These are phyloP conservation scores for Rhizophagus clarus DNA, from an alignment of 192 early-diverging fungal genomes.

Conservation along the genomic window DNA sequence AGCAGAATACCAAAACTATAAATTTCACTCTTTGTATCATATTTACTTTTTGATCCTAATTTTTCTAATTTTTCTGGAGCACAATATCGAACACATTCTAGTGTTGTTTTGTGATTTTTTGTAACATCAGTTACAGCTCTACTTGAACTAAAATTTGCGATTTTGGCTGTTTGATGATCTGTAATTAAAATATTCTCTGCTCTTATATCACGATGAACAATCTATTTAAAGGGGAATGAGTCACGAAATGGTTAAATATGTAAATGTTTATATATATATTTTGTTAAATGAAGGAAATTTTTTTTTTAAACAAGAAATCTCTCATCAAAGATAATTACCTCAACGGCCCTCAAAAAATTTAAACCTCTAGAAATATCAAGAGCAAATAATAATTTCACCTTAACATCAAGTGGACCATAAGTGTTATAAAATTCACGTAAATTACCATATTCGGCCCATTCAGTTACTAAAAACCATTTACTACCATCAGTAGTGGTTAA, in stretches of 20 bases:
- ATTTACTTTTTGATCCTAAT: background rate
- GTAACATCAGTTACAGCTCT: background rate
- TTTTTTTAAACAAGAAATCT: too few species aligned
- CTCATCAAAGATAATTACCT: too few species aligned
- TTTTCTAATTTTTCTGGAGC: conserved; percentile 22
- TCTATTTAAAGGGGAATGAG: background rate
- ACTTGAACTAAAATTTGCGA: conserved; percentile 43
- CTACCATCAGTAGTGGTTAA: background rate
- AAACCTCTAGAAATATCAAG: conserved; percentile 41
- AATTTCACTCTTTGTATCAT: conserved; percentile 21
- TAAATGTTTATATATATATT: too few species aligned
- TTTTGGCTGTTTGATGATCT: conserved; percentile 16
- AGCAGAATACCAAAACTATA: conserved; percentile 22
- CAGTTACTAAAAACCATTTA: conserved; percentile 14
- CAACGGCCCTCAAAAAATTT: conserved; percentile 42
- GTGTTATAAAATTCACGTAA: conserved; percentile 36
- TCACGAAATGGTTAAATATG: too few species aligned
- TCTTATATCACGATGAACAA: conserved; percentile 35
- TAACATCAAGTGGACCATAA: background rate
- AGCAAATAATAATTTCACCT: conserved; percentile 39
- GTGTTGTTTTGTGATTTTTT: background rate
- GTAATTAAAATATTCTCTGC: conserved; percentile 23
- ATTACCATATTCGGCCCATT: conserved; percentile 27
- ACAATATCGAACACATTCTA: conserved; percentile 16
- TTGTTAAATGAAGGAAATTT: too few species aligned